Conservation (phyloP, 192 early-diverging fungal species). For the Coemansia javaensis region DNA sequence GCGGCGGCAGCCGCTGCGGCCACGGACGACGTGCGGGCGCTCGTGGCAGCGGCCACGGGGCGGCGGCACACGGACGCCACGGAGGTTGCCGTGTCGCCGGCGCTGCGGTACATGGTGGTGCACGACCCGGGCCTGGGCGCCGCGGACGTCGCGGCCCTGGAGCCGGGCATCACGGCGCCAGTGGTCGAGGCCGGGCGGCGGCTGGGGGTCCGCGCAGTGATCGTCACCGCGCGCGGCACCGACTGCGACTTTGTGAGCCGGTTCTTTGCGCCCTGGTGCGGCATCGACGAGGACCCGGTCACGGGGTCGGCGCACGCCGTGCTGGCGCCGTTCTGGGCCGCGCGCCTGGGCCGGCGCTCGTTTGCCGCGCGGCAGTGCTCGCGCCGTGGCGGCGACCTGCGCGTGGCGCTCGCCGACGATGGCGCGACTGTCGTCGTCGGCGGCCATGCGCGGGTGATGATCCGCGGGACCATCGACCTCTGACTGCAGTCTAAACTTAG, state of each 20-base stretch:
- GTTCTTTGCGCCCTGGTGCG: conserved; percentile 33
- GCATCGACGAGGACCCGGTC: conserved; percentile 44
- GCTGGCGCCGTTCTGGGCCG: conserved; percentile 29
- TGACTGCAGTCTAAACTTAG: too few species aligned
- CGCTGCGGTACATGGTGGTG: conserved; percentile 15
- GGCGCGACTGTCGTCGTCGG: conserved; percentile 5
- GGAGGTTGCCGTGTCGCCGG: conserved; percentile 16
- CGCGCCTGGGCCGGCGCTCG: not conserved
- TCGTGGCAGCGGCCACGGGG: conserved; percentile 1
- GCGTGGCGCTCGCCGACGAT: not conserved
- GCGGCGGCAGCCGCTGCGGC: not conserved
- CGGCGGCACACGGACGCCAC: conserved; percentile 1
- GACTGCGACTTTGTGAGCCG: conserved; percentile 28
- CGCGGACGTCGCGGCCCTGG: not conserved
- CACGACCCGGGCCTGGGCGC: conserved; percentile 2
- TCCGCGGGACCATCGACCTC: conserved; percentile 13
- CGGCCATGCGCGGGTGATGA: conserved; percentile 13
- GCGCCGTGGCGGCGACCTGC: conserved; percentile 11
- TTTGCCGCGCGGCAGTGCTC: conserved; percentile 26
- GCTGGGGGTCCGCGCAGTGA: not conserved
- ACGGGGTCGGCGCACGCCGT: conserved; percentile 39
- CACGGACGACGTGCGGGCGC: conserved; percentile 11
- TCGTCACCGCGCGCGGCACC: conserved; percentile 1
- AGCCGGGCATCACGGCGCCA: conserved; percentile 4
- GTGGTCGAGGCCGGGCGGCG: conserved; percentile 8